A percentile compares a stretch with the other conserved stretches of the same genome.
Evolutionary conservation across 495 filamentous ascomycete species (phyloP).

Genomic region (Lasiosphaeria miniovina): DNA sequence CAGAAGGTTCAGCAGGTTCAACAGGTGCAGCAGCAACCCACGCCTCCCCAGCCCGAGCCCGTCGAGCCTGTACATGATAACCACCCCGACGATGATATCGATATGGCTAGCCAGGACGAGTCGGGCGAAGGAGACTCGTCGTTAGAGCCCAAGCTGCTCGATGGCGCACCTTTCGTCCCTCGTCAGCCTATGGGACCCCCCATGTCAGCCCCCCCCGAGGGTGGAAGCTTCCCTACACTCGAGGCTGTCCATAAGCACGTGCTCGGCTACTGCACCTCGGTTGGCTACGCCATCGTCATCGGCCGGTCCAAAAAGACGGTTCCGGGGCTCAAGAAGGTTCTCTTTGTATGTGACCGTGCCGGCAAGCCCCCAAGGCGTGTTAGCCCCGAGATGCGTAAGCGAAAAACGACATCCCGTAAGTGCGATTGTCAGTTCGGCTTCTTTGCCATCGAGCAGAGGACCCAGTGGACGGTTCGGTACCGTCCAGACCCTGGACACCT

Average conservation of each 20-base stretch:
- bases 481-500: conserved; percentile 49
- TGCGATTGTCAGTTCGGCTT: conserved; percentile 58
- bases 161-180: conserved; percentile 42
- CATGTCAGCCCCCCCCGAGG: conserved; percentile 55
- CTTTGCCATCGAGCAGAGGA: conserved; percentile 55
- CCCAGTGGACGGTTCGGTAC: conserved; percentile 55
- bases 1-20: conserved; percentile 24
- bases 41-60: conserved; percentile 37
- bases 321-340: conserved; percentile 55
- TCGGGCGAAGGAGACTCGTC: conserved; percentile 36
- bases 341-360: conserved; percentile 56
- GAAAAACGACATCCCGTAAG: conserved; percentile 56
- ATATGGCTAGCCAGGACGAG: conserved; percentile 39
- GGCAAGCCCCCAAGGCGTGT: conserved; percentile 53
- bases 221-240: conserved; percentile 52
- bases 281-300: conserved; percentile 58
- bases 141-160: conserved; percentile 43
- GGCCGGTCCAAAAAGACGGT: conserved; percentile 57
- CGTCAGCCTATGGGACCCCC: conserved; percentile 43
- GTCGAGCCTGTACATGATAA: conserved; percentile 31
- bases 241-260: conserved; percentile 54
- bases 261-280: conserved; percentile 51
- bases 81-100: conserved; percentile 44
- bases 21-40: conserved; percentile 34
- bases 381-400: conserved; percentile 50